Conservation (phyloP, 805 yeast genomes). For the Saturnispora gosingensis region DNA sequence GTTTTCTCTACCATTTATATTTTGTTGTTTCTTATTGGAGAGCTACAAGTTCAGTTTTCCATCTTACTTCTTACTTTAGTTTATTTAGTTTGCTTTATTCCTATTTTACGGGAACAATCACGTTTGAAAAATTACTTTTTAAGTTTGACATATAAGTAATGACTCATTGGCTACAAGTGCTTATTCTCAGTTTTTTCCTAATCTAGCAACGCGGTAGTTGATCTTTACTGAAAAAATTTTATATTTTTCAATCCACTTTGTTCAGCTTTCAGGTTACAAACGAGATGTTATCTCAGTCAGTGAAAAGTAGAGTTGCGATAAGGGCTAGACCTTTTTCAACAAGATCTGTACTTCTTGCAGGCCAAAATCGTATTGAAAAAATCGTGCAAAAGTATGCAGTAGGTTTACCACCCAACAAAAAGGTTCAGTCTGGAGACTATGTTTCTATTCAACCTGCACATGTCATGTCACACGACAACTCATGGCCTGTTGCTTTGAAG, state of each 20-base stretch:
- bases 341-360: slow-evolving; percentile 22
- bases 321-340: slow-evolving; percentile 2
- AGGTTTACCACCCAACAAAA: slow-evolving; percentile 65
- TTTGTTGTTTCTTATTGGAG: neutral
- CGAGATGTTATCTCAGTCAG: neutral
- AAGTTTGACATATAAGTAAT: slow-evolving; percentile 4
- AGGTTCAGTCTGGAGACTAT: slow-evolving; percentile 84
- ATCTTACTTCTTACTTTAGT: neutral
- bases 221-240: neutral
- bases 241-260: neutral
- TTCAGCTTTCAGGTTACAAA: neutral
- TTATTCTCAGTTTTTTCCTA: slow-evolving; percentile 2
- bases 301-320: neutral
- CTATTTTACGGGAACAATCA: neutral
- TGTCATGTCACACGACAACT: slow-evolving; percentile 98
- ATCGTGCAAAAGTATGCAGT: slow-evolving; percentile 91
- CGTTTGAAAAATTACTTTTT: neutral
- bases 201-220: slow-evolving; percentile 7
- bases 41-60: neutral
- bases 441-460: slow-evolving; percentile 92
- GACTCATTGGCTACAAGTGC: slow-evolving; percentile 7
- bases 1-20: neutral
- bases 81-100: neutral
- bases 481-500: slow-evolving; percentile 98
- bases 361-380: slow-evolving; percentile 90